A percentile compares a stretch with the other conserved stretches of the same genome.
These are phyloP conservation scores for Musa troglodytarum DNA, from an alignment of 176 grass and related monocot genomes.

Conservation along the genomic window DNA sequence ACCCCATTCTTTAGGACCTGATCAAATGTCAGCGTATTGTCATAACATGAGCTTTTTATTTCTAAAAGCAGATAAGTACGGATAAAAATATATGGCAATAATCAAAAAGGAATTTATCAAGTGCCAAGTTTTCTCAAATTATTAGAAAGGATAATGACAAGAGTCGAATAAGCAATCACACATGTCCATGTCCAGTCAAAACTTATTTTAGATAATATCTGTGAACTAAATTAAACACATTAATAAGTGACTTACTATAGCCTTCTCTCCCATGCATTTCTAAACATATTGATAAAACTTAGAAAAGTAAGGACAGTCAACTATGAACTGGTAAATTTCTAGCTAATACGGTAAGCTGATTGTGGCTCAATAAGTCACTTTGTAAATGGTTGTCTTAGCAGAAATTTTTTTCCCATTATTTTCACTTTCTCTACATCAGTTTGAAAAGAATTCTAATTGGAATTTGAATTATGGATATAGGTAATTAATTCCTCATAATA, in stretches of 20 bases:
- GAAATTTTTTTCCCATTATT: background rate
- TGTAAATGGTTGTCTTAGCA: background rate
- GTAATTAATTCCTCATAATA: background rate
- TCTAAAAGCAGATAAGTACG: too few relatives aligned
- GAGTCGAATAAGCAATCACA: background rate
- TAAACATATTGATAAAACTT: background rate
- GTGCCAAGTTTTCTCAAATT: too few relatives aligned
- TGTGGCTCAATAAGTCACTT: background rate
- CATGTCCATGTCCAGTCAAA: background rate
- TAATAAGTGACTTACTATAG: background rate
- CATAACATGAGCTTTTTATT: background rate
- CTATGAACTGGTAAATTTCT: too few relatives aligned
- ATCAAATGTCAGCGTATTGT: background rate
- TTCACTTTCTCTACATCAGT: too few relatives aligned
- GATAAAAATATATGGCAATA: too few relatives aligned
- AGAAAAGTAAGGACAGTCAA: background rate
- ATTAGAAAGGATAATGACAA: background rate
- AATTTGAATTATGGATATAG: background rate
- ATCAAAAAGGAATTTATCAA: too few relatives aligned
- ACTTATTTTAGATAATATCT: background rate
- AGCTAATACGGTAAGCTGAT: too few relatives aligned
- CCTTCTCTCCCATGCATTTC: background rate
- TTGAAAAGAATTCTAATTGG: too few relatives aligned
- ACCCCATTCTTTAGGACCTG: constrained; percentile 48
- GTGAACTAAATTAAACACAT: background rate